Evolutionary conservation across 768 basidiomycete genomes (phyloP), one percentile per base, ranked within the genome.

Genomic region (Coprinellus aureogranulatus): DNA sequence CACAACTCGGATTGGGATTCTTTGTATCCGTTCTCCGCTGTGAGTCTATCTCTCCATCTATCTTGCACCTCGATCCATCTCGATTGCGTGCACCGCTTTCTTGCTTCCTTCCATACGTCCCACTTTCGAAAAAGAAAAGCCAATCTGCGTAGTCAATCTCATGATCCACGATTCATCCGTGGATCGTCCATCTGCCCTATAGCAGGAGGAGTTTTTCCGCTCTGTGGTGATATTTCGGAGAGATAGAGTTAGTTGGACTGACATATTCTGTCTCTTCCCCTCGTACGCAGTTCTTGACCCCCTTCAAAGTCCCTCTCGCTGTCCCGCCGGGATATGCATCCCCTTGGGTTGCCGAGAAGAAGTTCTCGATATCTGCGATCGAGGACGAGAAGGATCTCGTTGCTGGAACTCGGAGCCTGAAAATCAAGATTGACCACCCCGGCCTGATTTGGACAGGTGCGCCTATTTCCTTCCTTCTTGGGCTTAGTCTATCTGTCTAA

Each of bases 1-100:
- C 80, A 86, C 66, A 94, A 93, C 62, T 73, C 83, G 16, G 92
- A 97, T 64, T 98, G 94, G 94, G 92, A 96, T 69, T 75, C 85
- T 1, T 66, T 95, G 39, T 92, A 89, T 68, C 90, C 90, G 14
- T 90, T 92, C 70, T 89, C 88, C 2, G 75, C 85, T 42, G 91
- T 90, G 63, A 34, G 84, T 68, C 26, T 46, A 34, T 34, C 34
- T 34, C 34, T 34, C 8, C 14, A 14, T 34, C 34, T 42, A 31
- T 22, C 46, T 51, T 40, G 53, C 31, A 55, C 44, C 22, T 20
- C 27, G 26, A 9, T 22, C 9, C 51, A 9, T 22, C 34, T 39
- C 20, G 11, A 2, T 40, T 66, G 30, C 64, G 63, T 44, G 10
- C 37, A 9, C 37, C 20, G 14, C 18, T 8, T 6, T 44, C 18